Base-by-base conservation (phyloP, 768 basidiomycete species). In the Suillus tomentosus region DNA sequence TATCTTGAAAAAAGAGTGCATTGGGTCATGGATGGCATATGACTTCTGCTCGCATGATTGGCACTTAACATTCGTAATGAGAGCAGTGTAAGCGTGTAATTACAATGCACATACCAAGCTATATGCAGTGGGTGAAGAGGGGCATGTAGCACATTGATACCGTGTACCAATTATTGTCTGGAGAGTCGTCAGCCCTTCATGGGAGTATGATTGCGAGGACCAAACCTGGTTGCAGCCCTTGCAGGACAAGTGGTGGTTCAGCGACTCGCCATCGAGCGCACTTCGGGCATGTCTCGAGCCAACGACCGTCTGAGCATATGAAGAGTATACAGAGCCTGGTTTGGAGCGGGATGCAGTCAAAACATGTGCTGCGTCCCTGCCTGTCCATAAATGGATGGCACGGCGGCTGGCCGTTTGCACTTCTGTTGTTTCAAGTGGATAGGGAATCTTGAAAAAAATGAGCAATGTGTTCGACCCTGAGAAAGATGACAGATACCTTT, bases 141-240 rank as follows among this genome's bases (percentile, higher is more conserved):
- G 86, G 70, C 96, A 98, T 65, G 89, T 90, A 15, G 90, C 93
- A 72, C 96, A 98, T 72, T 97, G 95, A 73, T 90, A 98, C 50
- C 95, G 82, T 54, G 84, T 78, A 6, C 96, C 95, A 60, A 87
- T 75, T 62, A 96, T 95, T 34, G 81, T 76, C 91, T 94, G 69
- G 45, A 63, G 65, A 31, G 14, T 62, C 1, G 43, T 22, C 1
- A 40, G 51, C n/a, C 11, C 6, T 27, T 55, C 50, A 22, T 11
- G 24, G 17, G 5, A 51, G n/a, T 61, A 9, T 37, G 6, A 37
- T 34, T 34, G 22, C 14, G 34, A 66, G n/a, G 24, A 70, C 8
- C 83, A 45, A 66, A 90, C 91, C 74, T 81, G 77, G 36, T 78
- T 79, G 67, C 91, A 93, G 34, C 79, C 81, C 67, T 82, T 85